Conservation (phyloP, 257 asterid species). For the Scutellaria barbata region DNA sequence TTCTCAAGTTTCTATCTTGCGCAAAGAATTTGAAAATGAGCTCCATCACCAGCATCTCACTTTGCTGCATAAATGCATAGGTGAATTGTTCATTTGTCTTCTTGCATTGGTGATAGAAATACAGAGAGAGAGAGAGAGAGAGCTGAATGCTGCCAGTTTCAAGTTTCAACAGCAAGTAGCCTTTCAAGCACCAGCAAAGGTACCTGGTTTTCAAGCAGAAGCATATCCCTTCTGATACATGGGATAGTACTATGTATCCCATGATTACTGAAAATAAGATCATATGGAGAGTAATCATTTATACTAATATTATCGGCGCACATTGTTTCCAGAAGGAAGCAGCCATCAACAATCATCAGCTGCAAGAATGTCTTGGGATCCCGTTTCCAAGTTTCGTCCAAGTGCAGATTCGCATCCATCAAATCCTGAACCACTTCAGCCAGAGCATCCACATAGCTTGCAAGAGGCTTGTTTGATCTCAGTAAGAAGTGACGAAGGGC, state of each 20-base stretch:
- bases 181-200: constrained; percentile 27
- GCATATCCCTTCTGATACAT: constrained; percentile 36
- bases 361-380: constrained; percentile 7
- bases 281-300: constrained; percentile 21
- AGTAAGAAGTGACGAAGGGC: constrained; percentile 41
- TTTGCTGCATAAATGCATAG: constrained; percentile 1
- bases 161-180: constrained; percentile 16
- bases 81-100: background rate
- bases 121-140: background rate
- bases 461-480: constrained; percentile 29
- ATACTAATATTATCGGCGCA: background rate
- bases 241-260: constrained; percentile 33
- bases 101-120: background rate
- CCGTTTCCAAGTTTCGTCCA: constrained; percentile 24
- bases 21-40: background rate
- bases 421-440: constrained; percentile 4
- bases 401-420: constrained; percentile 38
- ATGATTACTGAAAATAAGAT: constrained; percentile 39
- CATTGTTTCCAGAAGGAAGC: constrained; percentile 42
- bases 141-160: background rate
- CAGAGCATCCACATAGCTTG: constrained; percentile 3
- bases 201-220: constrained; percentile 34
- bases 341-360: constrained; percentile 40
- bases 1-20: too few species aligned
- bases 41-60: background rate